Evolutionary conservation across 2,329 filamentous ascomycete genomes (phyloP), one percentile per base, ranked within the genome.

Genomic region (Aspergillus sp.): DNA sequence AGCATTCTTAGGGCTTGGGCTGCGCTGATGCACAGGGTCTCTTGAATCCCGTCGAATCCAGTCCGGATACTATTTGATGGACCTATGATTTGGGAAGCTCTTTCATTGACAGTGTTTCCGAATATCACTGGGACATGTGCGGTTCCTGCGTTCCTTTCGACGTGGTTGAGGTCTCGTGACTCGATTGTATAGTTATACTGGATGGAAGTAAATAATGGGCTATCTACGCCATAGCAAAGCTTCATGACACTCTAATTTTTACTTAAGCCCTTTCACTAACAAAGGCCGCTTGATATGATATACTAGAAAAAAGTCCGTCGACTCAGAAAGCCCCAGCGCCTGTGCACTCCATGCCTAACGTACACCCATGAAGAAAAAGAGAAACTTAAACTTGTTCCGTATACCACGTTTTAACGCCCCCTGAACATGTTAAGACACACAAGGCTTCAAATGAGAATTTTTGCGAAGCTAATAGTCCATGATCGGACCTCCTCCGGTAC

Each of bases 61-160:
- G 70, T 76, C 3, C 74, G 73, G 37, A 82, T 73, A 2, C 76
- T 74, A 1, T 70, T 73, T 11, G 73, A 70, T 0, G 82, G 82
- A 62, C 78, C 84, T 23, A 68, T 75, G 48, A 79, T 77, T 61
- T 86, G 82, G 0, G 84, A 81, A 0, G 80, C 80, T 14, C 82
- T 84, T 61, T 87, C 84, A 56, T 87, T 77, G 47, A 74, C 76
- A 4, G 77, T 80, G 45, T 75, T 79, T 52, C 84, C 84, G 68
- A 85, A 84, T 65, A 87, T 82, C 12, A 86, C 75, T 17, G 79
- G 77, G 23, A 85, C 73, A 21, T 83, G 76, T 0, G 83, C 77
- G 0, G 75, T 77, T 7, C 75, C 77, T 19, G 68, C 69, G 56
- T 81, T 79, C 23, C 68, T 70, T 8, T 73, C 73, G 3, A 71